Base-by-base conservation (phyloP, 306 rosid genomes). In the Prunus mongolica region DNA sequence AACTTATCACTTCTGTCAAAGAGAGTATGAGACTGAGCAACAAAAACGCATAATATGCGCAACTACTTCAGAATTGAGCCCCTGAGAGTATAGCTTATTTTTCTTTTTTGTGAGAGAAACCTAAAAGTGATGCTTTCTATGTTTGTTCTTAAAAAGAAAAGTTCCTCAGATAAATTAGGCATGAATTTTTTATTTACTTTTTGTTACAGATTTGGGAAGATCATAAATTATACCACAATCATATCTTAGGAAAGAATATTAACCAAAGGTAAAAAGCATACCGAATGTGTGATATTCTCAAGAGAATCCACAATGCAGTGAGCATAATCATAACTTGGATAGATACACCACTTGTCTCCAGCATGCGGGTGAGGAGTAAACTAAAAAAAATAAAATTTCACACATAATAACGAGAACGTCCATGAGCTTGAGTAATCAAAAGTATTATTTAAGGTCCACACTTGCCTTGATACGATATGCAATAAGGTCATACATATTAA, bases 301-400 rank as follows among this genome's bases (percentile, higher is more conserved):
- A 96, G 96, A 78, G 99, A 96, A 86, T 96, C 99, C 80, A 92
- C 99, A 74, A 88, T 92, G 83, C 99, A 96, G 87, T 96, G 99
- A 71, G 99, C 86, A 77, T 86, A 96, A 82, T 96, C 99, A 75
- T 96, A 96, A 85, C 99, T 96, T 73, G 99, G 99, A 82, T 96
- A 96, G 74, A 96, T 87, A 81, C 98, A 96, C 99, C 98, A 96
- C 84, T 96, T 91, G 86, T 96, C 99, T 86, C 99, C 98, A 50
- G 98, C 93, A 86, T 92, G 99, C 10, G 99, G 99, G 55, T 96
- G 99, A 58, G 91, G 97, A 67, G 98, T 90, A 80, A 91, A 92
- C 99, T 96, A 87, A 24, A 32, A 4, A 32, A 79, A 72, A 72
- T 73, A 78, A 75, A 78, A 57, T 86, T 38, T 74, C 63, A 65